Percentiles rank a stretch among this genome's conserved stretches.
Evolutionary conservation across 2,329 filamentous ascomycete genomes (phyloP).

Genomic region (Fusarium torulosum): DNA sequence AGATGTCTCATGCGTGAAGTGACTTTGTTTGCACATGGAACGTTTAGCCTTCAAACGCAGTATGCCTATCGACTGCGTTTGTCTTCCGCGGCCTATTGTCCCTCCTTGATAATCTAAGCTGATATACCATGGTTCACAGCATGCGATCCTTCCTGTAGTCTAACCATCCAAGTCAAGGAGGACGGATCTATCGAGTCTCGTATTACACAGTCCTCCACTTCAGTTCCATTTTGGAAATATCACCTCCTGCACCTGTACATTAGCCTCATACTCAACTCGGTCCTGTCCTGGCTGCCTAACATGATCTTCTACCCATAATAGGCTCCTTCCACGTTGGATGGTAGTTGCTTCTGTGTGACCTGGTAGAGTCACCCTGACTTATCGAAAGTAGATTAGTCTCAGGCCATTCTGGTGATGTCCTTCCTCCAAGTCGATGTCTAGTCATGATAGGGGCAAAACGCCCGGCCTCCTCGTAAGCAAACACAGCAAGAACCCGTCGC

Average conservation of each 20-base stretch:
- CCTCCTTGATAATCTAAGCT: background rate
- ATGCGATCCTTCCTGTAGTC: constrained; percentile 1
- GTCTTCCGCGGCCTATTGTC: background rate
- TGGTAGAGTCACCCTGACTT: background rate
- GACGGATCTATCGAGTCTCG: constrained; percentile 1
- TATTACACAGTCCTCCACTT: constrained; percentile 8
- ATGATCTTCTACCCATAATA: background rate
- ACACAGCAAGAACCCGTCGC: constrained; percentile 13
- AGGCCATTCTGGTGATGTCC: constrained; percentile 3
- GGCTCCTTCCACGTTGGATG: constrained; percentile 7
- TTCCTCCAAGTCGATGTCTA: background rate
- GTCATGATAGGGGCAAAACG: background rate
- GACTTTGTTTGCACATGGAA: background rate
- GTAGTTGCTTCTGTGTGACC: constrained; percentile 13
- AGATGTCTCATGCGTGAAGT: background rate
- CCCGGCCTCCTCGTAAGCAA: constrained; percentile 3
- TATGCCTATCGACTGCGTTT: constrained; percentile 1
- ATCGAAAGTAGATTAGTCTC: background rate
- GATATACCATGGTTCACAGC: constrained; percentile 5
- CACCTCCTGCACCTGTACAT: background rate
- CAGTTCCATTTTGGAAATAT: constrained; percentile 6
- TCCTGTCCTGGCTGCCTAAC: background rate
- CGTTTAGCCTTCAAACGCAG: background rate
- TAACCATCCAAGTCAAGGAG: background rate
- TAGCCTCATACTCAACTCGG: background rate